Percentiles rank a stretch among this genome's conserved stretches.
Evolutionary conservation across 352 stramenopile genomes (phyloP).

Genomic region (Phytophthora palmivora): DNA sequence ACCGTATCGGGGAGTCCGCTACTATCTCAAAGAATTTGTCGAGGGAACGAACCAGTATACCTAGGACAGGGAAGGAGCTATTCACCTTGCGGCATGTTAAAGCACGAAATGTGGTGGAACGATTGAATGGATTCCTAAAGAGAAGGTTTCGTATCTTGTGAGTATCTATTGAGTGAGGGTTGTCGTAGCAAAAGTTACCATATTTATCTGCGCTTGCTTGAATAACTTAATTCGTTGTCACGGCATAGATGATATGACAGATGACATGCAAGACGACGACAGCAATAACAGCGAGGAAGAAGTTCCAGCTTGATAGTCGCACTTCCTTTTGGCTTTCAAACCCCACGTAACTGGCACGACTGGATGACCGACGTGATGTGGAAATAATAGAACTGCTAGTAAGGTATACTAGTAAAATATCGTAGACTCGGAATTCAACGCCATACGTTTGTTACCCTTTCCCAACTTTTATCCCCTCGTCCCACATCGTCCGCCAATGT

Average conservation of each 20-base stretch:
- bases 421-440: too few relatives aligned
- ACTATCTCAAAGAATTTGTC: too few relatives aligned
- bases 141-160: constrained; percentile 5
- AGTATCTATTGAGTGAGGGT: constrained; percentile 4
- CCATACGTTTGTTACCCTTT: constrained; percentile 1
- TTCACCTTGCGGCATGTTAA: constrained; percentile 14
- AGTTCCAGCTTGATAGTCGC: neutral
- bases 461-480: constrained; percentile 10
- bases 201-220: constrained; percentile 4
- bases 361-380: constrained; percentile 5
- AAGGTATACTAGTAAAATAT: too few relatives aligned
- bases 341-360: too few relatives aligned
- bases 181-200: neutral
- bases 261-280: constrained; percentile 5
- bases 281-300: neutral
- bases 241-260: neutral
- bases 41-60: neutral
- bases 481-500: too few relatives aligned
- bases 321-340: constrained; percentile 11
- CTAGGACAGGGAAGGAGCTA: constrained; percentile 4
- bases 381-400: constrained; percentile 9
- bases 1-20: constrained; percentile 1
- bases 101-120: constrained; percentile 5
- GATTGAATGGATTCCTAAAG: constrained; percentile 6
- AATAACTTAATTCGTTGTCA: constrained; percentile 16